Evolutionary conservation across 2,329 filamentous ascomycete species (phyloP), one percentile per base, ranked within the genome.

Genomic region (Xylariaceae sp.): DNA sequence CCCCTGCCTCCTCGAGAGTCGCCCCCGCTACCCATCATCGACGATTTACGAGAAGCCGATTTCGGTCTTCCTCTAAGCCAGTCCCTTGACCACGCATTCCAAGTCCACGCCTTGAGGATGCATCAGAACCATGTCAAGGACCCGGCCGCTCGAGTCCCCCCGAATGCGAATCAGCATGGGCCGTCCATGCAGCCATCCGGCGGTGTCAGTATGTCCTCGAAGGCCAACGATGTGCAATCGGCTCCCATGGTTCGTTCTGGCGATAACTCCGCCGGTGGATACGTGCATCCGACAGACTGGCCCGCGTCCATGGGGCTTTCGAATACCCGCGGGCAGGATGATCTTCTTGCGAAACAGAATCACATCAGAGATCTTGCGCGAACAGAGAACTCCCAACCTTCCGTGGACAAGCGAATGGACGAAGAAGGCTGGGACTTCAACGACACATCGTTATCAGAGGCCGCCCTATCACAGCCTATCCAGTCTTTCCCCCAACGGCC

Each of bases 391-490:
- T 53, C 68, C 18, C 74, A 74, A 42, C 74, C 76, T 36, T 62
- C 72, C 15, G 65, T 72, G 21, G 76, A 83, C 49, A 80, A 85
- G 65, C 70, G 70, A 21, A 64, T 66, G 1, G 65, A 70, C 7
- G 84, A 88, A 54, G 92, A 96, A 65, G 89, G 82, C 8, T 99
- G 94, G 94, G 92, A 95, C 65, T 99, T 99, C 62, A 89, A 92
- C 50, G 91, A 96, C 54, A 79, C 84, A 8, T 76, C 79, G n/a
- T 82, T 84, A 49, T 73, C 81, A 0, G 86, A 88, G 39, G 72
- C 80, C 12, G 67, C 69, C 41, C 69, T 74, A 29, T 63, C 69
- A 5, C 76, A 80, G 43, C 71, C 67, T 22, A 66, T 60, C 1
- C 74, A 77, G 47, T 78, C 79, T 51, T 68, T 77, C 10, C 72